phyloP scores from a whole-genome alignment of 2,329 filamentous ascomycete genomes.

The Nigrograna mackinnonii region DNA sequence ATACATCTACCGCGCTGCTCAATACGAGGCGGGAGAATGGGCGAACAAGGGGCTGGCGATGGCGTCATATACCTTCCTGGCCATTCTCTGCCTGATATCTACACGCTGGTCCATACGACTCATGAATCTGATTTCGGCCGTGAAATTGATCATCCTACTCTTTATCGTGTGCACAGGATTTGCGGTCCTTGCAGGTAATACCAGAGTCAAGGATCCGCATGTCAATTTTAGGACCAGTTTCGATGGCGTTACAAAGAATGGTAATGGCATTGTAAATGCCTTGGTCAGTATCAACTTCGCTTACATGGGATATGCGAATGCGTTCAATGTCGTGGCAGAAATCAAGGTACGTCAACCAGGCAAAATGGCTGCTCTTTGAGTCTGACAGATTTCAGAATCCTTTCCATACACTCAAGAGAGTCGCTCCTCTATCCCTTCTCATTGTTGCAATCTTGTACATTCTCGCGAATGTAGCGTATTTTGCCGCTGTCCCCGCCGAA shows the following conservation, averaged over 20 bases:
- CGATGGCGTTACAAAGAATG: conserved; percentile 27
- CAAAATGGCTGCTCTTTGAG: background rate
- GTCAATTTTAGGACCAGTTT: conserved; percentile 31
- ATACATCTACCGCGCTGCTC: conserved; percentile 33
- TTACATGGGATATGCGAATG: conserved; percentile 32
- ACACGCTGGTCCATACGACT: conserved; percentile 29
- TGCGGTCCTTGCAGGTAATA: conserved; percentile 30
- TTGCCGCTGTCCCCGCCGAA: conserved; percentile 39
- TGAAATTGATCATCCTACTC: conserved; percentile 66
- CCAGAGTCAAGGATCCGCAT: conserved; percentile 24
- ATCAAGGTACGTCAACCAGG: conserved; percentile 22
- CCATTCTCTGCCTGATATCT: conserved; percentile 27
- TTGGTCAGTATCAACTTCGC: conserved; percentile 37
- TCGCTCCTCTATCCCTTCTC: conserved; percentile 54
- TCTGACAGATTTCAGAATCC: conserved; percentile 50
- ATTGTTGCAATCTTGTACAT: conserved; percentile 49
- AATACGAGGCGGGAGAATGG: conserved; percentile 26
- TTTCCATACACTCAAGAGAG: conserved; percentile 55
- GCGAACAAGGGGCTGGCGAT: conserved; percentile 33
- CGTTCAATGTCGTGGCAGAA: conserved; percentile 38
- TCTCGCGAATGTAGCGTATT: conserved; percentile 28
- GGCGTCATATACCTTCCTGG: conserved; percentile 24
- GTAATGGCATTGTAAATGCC: conserved; percentile 31
- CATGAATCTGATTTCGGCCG: conserved; percentile 31
- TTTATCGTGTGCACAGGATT: conserved; percentile 48